Base-by-base conservation (phyloP, 2,329 filamentous ascomycete species). In the Beauveria medogensis region DNA sequence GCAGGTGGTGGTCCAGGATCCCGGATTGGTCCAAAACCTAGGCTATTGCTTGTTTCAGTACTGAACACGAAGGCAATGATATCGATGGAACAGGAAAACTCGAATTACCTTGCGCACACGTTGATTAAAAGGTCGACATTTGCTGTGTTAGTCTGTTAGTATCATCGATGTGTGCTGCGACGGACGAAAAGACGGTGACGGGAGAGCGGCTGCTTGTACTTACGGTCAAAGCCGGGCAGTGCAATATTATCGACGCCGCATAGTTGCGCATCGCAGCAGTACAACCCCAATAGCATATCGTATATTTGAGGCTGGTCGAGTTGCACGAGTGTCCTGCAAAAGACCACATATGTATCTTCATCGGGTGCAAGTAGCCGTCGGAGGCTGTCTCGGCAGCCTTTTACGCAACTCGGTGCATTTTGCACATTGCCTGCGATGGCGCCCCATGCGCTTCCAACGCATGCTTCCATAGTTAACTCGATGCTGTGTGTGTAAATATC, bases 61-160 rank as follows among this genome's bases (percentile, higher is more conserved):
- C 8, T 41, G 52, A 51, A 12, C 37, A 61, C 59, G 18, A 26
- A 44, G 34, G 20, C 40, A 43, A 8, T 24, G 14, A 5, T 40
- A 55, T 12, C 5, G n/a, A 30, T 53, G n/a, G 41, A 30, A 30
- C 34, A 20, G 48, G 8, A 37, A 43, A 46, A 4, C 64, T 44
- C 9, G 16, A 54, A 75, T 70, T 71, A 83, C 81, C 77, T 77
- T 66, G 78, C 73, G 61, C 81, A 84, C 59, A 72, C 69, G 65
- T 77, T 80, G 70, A 82, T 80, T 61, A 83, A 72, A 67, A 73
- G 72, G 65, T 81, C 78, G 57, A 82, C 77, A 65, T 75, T 81
- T 53, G 80, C 81, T 83, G 57, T 22, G 41, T 7, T 3, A 16
- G 48, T 5, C 58, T 41, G 24, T 43, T 30, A 55, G 34, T 16